Percentiles rank a stretch among this genome's conserved stretches.
phyloP scores from a whole-genome alignment of 2,329 filamentous ascomycete species.

The Drechslera avenae region DNA sequence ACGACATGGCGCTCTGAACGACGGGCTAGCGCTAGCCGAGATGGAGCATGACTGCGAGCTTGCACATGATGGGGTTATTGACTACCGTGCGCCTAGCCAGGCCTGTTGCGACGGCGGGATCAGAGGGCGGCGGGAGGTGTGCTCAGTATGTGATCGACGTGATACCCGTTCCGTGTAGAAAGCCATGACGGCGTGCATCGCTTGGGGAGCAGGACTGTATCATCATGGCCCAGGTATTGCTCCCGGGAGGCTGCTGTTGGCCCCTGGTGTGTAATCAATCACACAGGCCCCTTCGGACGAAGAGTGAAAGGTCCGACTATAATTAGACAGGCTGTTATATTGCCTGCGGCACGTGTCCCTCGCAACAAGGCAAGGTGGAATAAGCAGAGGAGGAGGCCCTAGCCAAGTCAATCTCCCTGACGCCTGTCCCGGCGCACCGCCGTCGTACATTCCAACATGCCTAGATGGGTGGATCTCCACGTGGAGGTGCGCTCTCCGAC shows the following conservation, averaged over 20 bases:
- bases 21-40: constrained; percentile 37
- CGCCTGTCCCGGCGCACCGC: constrained; percentile 31
- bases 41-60: constrained; percentile 30
- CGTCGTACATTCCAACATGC: constrained; percentile 26
- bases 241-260: constrained; percentile 31
- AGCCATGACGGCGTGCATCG: constrained; percentile 14
- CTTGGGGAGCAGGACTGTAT: constrained; percentile 21
- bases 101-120: constrained; percentile 28
- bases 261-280: constrained; percentile 27
- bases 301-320: constrained; percentile 30
- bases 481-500: constrained; percentile 32
- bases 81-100: constrained; percentile 28
- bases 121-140: constrained; percentile 14
- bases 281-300: constrained; percentile 7
- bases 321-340: constrained; percentile 40
- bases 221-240: constrained; percentile 6
- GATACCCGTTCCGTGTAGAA: constrained; percentile 28
- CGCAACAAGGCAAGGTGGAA: constrained; percentile 33
- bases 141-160: constrained; percentile 20
- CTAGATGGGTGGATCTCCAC: constrained; percentile 40
- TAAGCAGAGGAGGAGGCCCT: constrained; percentile 26
- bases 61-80: constrained; percentile 41
- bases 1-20: constrained; percentile 33
- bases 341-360: constrained; percentile 44
- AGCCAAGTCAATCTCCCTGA: constrained; percentile 29